Base-by-base conservation (phyloP, 495 filamentous ascomycete species). In the Mytilinidion resinicola region DNA sequence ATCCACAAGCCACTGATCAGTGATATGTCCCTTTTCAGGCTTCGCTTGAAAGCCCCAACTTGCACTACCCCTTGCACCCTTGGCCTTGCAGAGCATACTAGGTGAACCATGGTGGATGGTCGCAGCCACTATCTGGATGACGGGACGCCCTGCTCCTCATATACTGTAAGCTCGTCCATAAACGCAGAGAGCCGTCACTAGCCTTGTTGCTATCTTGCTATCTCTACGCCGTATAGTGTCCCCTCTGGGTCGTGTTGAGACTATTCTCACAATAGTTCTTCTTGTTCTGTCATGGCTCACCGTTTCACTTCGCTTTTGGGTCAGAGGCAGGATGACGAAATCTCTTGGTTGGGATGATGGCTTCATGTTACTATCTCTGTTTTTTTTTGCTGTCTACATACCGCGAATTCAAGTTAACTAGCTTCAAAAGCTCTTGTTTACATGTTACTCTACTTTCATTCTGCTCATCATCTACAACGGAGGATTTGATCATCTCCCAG, bases 301-400 rank as follows among this genome's bases (percentile, higher is more conserved):
- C 5, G 65, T 72, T 3, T 34, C n/a, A 7, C 53, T 72, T 8
- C 65, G 69, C 38, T 55, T 68, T 10, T 72, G 63, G 63, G 66
- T 70, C 8, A 39, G 69, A 42, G 38, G 53, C 1, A 20, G 51
- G 30, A 56, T 66, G 19, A 66, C 57, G 25, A 63, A 57, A 43
- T 46, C 55, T 39, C 52, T 61, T 10, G 63, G 63, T 20, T 62
- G 59, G 59, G 63, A 66, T 30, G 63, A 66, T 46, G 46, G 35
- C 8, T 35, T 39, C 4, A 66, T 66, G 51, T 6, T 66, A 1
- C 20, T 62, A 14, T 57, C 63, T 12, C 25, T 66, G 46, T 59
- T 66, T 51, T 41, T 49, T 36, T 11, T 20, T 17, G n/a, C 6
- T n/a, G 15, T 36, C 9, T 9, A 33, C 2, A 19, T 48, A 4